Evolutionary conservation across 1,139 yeast species (phyloP).

Genomic region (Nakaseomyces uthaithaninus): DNA sequence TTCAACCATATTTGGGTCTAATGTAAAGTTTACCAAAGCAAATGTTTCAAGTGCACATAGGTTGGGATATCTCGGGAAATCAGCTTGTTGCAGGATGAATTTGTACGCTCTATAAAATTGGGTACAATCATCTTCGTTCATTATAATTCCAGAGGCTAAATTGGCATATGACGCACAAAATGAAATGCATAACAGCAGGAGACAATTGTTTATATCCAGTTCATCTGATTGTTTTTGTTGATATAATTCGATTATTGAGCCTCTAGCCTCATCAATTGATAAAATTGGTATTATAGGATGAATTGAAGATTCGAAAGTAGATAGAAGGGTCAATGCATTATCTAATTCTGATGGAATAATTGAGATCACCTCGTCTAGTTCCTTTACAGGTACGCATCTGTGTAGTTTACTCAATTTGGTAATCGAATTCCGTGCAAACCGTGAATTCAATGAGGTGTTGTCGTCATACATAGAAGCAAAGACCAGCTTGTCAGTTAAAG

Average conservation of each 20-base stretch:
- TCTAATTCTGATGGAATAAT: slow-evolving; percentile 16
- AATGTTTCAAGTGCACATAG: slow-evolving; percentile 21
- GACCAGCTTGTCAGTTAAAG: slow-evolving; percentile 20
- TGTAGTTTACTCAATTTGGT: slow-evolving; percentile 17
- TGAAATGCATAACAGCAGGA: slow-evolving; percentile 18
- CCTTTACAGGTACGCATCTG: slow-evolving; percentile 7
- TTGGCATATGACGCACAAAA: slow-evolving; percentile 23
- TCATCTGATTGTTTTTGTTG: slow-evolving; percentile 7
- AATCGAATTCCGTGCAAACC: slow-evolving; percentile 18
- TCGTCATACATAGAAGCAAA: slow-evolving; percentile 13
- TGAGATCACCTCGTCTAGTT: slow-evolving; percentile 15
- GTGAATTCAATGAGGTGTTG: slow-evolving; percentile 8
- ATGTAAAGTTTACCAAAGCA: slow-evolving; percentile 20
- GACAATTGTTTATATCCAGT: slow-evolving; percentile 12
- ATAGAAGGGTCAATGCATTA: slow-evolving; percentile 15
- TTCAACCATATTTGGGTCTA: slow-evolving; percentile 28
- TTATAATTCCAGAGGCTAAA: slow-evolving; percentile 21
- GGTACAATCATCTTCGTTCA: slow-evolving; percentile 19
- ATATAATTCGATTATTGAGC: slow-evolving; percentile 11
- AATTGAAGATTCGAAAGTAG: slow-evolving; percentile 18
- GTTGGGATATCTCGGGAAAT: slow-evolving; percentile 20
- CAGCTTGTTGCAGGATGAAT: slow-evolving; percentile 14
- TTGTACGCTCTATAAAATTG: slow-evolving; percentile 21
- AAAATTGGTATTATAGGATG: slow-evolving; percentile 26
- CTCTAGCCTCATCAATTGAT: slow-evolving; percentile 9